phyloP scores from a whole-genome alignment of 352 stramenopile species.

The Phytophthora tubulina region DNA sequence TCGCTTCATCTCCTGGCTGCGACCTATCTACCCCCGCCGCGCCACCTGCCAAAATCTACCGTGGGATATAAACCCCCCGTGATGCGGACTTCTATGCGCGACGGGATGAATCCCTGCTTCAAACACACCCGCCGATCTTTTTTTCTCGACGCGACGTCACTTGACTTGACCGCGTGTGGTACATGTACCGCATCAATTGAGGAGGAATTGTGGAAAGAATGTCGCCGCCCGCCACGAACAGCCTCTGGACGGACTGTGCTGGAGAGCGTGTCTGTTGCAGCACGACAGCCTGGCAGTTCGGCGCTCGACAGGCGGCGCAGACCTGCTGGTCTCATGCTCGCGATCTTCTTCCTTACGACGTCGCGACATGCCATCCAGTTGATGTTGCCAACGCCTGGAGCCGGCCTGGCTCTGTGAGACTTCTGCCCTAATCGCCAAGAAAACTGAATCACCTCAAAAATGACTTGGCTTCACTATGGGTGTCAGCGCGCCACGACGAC shows the following conservation, averaged over 20 bases:
- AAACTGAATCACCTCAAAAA: conserved; percentile 42
- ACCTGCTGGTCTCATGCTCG: conserved; percentile 26
- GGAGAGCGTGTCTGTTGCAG: not conserved
- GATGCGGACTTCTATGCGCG: conserved; percentile 13
- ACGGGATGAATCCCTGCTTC: conserved; percentile 20
- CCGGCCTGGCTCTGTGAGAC: conserved; percentile 25
- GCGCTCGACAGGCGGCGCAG: conserved; percentile 18
- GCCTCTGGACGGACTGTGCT: not conserved
- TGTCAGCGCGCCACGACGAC: conserved; percentile 31
- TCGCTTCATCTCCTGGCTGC: not conserved
- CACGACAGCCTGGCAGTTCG: too few species aligned
- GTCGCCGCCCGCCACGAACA: conserved; percentile 2
- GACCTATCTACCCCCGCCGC: conserved; percentile 18
- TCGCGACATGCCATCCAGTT: conserved; percentile 41
- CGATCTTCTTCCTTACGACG: conserved; percentile 41
- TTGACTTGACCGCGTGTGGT: conserved; percentile 25
- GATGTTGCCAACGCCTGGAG: conserved; percentile 35
- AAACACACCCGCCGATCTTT: conserved; percentile 34
- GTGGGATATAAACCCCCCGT: conserved; percentile 6
- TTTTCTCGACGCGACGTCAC: conserved; percentile 21
- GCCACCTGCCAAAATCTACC: conserved; percentile 35
- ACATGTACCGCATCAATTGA: conserved; percentile 33
- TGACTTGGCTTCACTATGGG: conserved; percentile 38
- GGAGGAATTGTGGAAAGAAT: conserved; percentile 41
- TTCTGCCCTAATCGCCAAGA: conserved; percentile 48